Evolutionary conservation across 1,139 yeast species (phyloP), one percentile per base, ranked within the genome.

Genomic region (Blastobotrys illinoisensis): DNA sequence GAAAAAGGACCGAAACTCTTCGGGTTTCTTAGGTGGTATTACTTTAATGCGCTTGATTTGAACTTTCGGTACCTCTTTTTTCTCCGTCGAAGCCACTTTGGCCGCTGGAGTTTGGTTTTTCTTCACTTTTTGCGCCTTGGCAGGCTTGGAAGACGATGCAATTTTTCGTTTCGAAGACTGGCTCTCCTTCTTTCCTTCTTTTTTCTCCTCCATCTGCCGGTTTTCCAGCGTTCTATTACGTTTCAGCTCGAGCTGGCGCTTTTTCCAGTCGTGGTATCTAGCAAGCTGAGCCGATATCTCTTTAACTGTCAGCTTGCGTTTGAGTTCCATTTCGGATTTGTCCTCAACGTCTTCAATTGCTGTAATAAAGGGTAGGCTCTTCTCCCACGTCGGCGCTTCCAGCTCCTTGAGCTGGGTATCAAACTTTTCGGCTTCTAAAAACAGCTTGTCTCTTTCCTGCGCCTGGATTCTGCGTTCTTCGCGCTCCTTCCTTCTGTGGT

Each of bases 391-490:
- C 19, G 77, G 72, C 57, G 80, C 81, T 24, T 71, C 64, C 19
- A 86, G 73, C 24, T 74, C 72, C 48, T 68, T 76, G 59, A 70
- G 73, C 68, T 79, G 83, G 47, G 69, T 64, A 51, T 68, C 74
- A 64, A 79, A 74, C 58, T 73, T 77, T 62, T 76, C 85, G 11
- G 81, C 75, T 55, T 83, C 88, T 19, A 74, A 67, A 51, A 74
- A 67, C 19, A 80, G 74, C 56, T 77, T 74, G 53, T 74, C 76
- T 5, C 81, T 68, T 62, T 87, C 95, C 20, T 78, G 74, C 57
- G 79, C 79, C 43, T 80, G 76, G 80, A 85, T 81, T 45, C 80
- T 75, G 54, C 77, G 77, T 65, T 87, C 95, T 56, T 83, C 86
- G 53, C 82, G 80, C 58, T 79, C 80, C 87, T 85, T 83, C 48